Conservation (phyloP, 441 rosid genomes). For the Bocquillonia castaneifolia region DNA sequence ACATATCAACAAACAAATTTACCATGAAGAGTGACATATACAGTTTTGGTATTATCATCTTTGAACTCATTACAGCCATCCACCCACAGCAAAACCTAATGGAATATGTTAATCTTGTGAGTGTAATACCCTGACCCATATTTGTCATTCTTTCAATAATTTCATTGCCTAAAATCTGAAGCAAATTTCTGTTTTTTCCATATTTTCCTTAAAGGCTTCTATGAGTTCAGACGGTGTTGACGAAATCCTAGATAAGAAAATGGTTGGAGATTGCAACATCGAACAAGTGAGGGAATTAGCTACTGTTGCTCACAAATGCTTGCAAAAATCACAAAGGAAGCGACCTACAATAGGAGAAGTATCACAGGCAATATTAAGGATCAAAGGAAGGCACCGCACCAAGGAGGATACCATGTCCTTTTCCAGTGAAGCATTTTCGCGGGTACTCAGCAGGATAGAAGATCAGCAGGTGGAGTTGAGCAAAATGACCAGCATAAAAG, state of each 20-base stretch:
- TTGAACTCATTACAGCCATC: conserved; percentile 87
- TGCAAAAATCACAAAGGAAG: conserved; percentile 66
- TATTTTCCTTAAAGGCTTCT: conserved; percentile 47
- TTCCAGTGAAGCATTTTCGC: conserved; percentile 45
- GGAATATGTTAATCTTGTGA: conserved; percentile 87
- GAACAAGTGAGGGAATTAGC: conserved; percentile 72
- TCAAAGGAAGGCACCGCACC: conserved; percentile 46
- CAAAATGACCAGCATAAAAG: conserved; percentile 43
- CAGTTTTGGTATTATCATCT: conserved; percentile 82
- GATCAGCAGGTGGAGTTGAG: conserved; percentile 71
- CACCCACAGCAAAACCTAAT: conserved; percentile 87
- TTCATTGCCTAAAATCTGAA: not conserved
- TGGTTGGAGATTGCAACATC: conserved; percentile 54
- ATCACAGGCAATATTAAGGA: conserved; percentile 67
- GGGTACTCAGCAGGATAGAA: conserved; percentile 61
- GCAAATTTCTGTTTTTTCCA: not conserved
- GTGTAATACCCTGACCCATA: conserved; percentile 15
- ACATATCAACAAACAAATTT: conserved; percentile 75
- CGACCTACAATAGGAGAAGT: conserved; percentile 80
- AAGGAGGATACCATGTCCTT: conserved; percentile 57
- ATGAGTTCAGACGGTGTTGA: conserved; percentile 88
- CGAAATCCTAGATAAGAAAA: conserved; percentile 69
- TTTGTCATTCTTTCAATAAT: not conserved
- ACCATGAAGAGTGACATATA: conserved; percentile 85
- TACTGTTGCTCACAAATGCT: conserved; percentile 63